Evolutionary conservation across 2,329 filamentous ascomycete species (phyloP).

Genomic region (Stagonosporopsis tanaceti): DNA sequence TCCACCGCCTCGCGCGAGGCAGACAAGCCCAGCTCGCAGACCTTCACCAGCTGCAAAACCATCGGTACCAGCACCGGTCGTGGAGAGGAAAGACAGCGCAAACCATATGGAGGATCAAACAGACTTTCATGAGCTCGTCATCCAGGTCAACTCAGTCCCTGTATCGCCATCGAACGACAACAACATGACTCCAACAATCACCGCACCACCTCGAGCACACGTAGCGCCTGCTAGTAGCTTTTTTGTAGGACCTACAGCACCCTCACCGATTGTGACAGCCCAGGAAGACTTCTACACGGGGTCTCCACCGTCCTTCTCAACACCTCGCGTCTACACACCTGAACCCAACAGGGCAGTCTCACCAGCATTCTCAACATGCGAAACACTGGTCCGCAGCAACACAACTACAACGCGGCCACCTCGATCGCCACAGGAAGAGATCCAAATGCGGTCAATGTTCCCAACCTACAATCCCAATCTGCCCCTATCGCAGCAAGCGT

Average conservation of each 20-base stretch:
- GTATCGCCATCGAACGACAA: slow-evolving; percentile 42
- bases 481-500: slow-evolving; percentile 72
- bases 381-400: slow-evolving; percentile 49
- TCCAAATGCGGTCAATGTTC: slow-evolving; percentile 74
- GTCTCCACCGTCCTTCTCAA: slow-evolving; percentile 23
- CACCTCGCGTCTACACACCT: slow-evolving; percentile 32
- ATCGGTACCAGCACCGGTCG: slow-evolving; percentile 40
- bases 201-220: slow-evolving; percentile 40
- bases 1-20: slow-evolving; percentile 46
- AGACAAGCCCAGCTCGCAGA: slow-evolving; percentile 43
- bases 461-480: slow-evolving; percentile 75
- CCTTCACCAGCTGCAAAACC: slow-evolving; percentile 37
- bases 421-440: slow-evolving; percentile 43
- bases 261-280: slow-evolving; percentile 28
- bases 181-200: slow-evolving; percentile 30
- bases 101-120: slow-evolving; percentile 39
- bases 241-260: slow-evolving; percentile 29
- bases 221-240: slow-evolving; percentile 34
- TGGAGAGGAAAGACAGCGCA: slow-evolving; percentile 42
- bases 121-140: slow-evolving; percentile 51
- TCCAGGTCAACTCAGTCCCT: slow-evolving; percentile 51
- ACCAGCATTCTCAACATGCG: slow-evolving; percentile 46
- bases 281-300: slow-evolving; percentile 30
- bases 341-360: slow-evolving; percentile 44
- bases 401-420: slow-evolving; percentile 43